Evolutionary conservation across 495 filamentous ascomycete species (phyloP).

Genomic region (Lepidopterella palustris): DNA sequence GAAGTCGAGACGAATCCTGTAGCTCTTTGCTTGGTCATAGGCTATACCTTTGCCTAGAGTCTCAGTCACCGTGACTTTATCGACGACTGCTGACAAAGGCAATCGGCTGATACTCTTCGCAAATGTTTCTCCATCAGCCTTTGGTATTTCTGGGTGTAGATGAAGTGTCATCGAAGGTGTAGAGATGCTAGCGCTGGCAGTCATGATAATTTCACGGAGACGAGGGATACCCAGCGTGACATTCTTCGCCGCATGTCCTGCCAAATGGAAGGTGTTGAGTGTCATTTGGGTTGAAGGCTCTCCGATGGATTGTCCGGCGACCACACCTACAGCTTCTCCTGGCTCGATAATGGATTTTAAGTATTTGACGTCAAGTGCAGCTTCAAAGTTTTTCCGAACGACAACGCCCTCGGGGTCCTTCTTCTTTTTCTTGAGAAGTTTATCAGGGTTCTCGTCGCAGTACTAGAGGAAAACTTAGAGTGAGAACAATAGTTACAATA

Average conservation of each 20-base stretch:
- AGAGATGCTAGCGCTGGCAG: constrained; percentile 76
- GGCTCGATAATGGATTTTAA: constrained; percentile 89
- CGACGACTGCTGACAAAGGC: constrained; percentile 76
- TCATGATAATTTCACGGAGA: constrained; percentile 97
- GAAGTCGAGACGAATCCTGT: constrained; percentile 72
- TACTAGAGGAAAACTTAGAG: constrained; percentile 46
- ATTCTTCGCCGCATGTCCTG: constrained; percentile 96
- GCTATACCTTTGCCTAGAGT: constrained; percentile 59
- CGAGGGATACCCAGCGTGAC: constrained; percentile 97
- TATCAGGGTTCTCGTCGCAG: constrained; percentile 66
- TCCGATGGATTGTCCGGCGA: constrained; percentile 92
- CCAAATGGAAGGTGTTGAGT: constrained; percentile 99
- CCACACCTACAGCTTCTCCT: constrained; percentile 95
- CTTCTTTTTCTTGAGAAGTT: constrained; percentile 72
- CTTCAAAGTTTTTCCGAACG: constrained; percentile 69
- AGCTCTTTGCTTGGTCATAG: constrained; percentile 70
- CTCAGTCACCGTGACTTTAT: constrained; percentile 74
- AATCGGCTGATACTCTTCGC: constrained; percentile 90
- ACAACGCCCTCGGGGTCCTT: constrained; percentile 48
- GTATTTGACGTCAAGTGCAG: constrained; percentile 83
- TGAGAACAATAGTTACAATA: constrained; percentile 22
- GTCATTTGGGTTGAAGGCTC: constrained; percentile 99
- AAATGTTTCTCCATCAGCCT: constrained; percentile 66
- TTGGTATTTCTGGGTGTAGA: constrained; percentile 63
- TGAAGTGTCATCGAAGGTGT: constrained; percentile 90